Base-by-base conservation (phyloP, 305 asterid genomes). In the Lippia alba region DNA sequence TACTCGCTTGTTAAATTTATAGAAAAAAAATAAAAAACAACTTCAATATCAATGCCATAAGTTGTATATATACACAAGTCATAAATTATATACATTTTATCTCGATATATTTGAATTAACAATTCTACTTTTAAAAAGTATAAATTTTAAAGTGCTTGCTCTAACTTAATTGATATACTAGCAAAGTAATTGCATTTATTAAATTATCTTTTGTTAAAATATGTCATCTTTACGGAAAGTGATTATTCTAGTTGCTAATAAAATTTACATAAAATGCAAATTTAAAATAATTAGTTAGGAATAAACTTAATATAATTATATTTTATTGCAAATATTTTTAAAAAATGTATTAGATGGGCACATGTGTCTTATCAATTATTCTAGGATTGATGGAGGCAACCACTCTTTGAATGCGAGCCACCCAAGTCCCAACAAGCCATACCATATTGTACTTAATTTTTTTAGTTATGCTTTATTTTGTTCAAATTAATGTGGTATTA, bases 391-490 rank as follows among this genome's bases (percentile, higher is more conserved):
- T 19, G 57, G 57, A 6, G 30, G 30, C 30, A 24, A 24, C 55
- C 55, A 49, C n/a, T 49, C 8, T 49, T n/a, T n/a, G 30, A n/a
- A 33, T 36, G 56, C n/a, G 58, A 41, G 18, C 49, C 18, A 40
- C 45, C 49, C 56, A 56, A 56, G 19, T 56, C 62, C 62, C 62
- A 56, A 30, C 45, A 49, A 33, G 4, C 30, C 24, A 2, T 58
- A 16, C 8, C 24, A n/a, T 33, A n/a, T 58, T 58, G 10, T 32
- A 3, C 6, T 32, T 24, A 30, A 56, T 56, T 24, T 20, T 20
- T 11, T 55, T 36, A 36, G 12, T 8, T 56, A 14, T 56, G 11
- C 30, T 12, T 56, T 56, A 8, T 30, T 12, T 17, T 58, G 64
- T 6, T 7, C 48, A 34, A 56, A 34, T 58, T 34, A 58, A 58